Evolutionary conservation across 352 stramenopile genomes (phyloP).

Genomic region (Thalassiosira livingstoniorum): DNA sequence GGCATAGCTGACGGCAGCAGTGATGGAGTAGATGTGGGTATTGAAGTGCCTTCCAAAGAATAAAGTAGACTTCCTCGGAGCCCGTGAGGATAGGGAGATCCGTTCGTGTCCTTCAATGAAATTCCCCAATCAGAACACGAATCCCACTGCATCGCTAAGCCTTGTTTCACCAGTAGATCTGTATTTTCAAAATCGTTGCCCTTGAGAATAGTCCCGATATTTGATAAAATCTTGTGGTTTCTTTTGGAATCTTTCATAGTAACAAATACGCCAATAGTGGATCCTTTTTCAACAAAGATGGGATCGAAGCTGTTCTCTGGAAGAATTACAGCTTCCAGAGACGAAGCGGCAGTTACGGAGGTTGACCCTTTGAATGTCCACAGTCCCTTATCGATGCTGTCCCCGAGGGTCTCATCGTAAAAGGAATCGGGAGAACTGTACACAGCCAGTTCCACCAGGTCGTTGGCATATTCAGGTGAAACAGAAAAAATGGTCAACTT

Average conservation of each 20-base stretch:
- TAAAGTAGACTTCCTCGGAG: conserved; percentile 28
- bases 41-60: not conserved
- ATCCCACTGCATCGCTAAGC: conserved; percentile 36
- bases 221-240: conserved; percentile 22
- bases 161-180: conserved; percentile 18
- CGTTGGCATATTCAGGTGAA: not conserved
- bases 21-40: conserved; percentile 17
- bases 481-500: conserved; percentile 33
- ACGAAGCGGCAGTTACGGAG: conserved; percentile 4
- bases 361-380: conserved; percentile 6
- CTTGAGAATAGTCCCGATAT: conserved; percentile 4
- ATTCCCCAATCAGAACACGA: conserved; percentile 25
- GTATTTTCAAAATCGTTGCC: conserved; percentile 24
- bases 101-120: conserved; percentile 5
- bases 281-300: conserved; percentile 28
- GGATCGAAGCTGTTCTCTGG: conserved; percentile 27
- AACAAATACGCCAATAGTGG: conserved; percentile 19
- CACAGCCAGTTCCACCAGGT: conserved; percentile 9
- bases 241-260: conserved; percentile 23
- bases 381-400: not conserved
- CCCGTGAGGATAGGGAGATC: conserved; percentile 6
- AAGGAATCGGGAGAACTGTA: conserved; percentile 26
- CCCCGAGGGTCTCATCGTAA: conserved; percentile 21
- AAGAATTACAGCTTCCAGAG: not conserved
- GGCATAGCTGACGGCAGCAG: not conserved